Evolutionary conservation across 371 early-diverging fungal species (phyloP).

Genomic region (Mucor irregularis): DNA sequence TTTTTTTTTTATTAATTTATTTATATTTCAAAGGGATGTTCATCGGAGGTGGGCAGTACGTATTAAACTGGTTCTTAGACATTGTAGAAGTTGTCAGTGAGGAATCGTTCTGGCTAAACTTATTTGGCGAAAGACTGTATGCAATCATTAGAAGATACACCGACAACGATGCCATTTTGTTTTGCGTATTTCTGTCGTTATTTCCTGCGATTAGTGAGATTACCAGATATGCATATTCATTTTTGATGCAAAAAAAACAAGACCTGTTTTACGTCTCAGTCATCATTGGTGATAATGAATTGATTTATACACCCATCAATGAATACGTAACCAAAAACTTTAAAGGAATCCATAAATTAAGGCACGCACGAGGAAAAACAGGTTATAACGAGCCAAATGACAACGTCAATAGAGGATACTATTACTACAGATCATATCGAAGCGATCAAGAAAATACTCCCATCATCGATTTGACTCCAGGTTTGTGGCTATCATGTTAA

Average conservation of each 20-base stretch:
- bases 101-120: constrained; percentile 24
- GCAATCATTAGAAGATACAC: constrained; percentile 3
- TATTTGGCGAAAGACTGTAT: constrained; percentile 15
- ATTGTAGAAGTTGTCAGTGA: constrained; percentile 11
- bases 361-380: constrained; percentile 13
- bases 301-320: constrained; percentile 1
- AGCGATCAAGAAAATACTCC: constrained; percentile 8
- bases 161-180: constrained; percentile 22
- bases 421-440: constrained; percentile 8
- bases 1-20: not conserved
- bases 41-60: not conserved
- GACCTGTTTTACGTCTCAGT: constrained; percentile 9
- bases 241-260: not conserved
- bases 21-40: not conserved
- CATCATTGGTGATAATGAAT: not conserved
- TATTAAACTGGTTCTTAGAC: not conserved
- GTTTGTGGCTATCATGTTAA: constrained; percentile 5
- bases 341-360: constrained; percentile 10
- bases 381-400: constrained; percentile 16
- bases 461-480: constrained; percentile 16
- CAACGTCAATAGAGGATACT: constrained; percentile 10
- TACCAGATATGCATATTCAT: not conserved
- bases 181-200: constrained; percentile 24
- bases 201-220: constrained; percentile 5
- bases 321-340: constrained; percentile 19